phyloP scores from a whole-genome alignment of 1,284 basidiomycete genomes.

The Apiotrichum laibachii region DNA sequence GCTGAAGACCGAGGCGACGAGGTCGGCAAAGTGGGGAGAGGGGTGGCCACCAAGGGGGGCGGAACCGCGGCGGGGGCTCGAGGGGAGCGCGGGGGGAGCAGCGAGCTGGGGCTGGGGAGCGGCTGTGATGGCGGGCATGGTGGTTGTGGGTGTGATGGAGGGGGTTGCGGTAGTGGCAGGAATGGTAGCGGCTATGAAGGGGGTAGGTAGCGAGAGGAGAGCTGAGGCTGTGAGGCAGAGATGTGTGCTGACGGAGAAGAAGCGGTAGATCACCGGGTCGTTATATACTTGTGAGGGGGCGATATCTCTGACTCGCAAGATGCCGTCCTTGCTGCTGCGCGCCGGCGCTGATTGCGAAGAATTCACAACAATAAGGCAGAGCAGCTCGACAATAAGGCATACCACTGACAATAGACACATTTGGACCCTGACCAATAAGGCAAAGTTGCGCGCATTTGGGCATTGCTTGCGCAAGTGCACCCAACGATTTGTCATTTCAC shows the following conservation, averaged over 20 bases:
- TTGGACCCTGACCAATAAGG: neutral
- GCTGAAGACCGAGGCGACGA: conserved; percentile 35
- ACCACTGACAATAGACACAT: neutral
- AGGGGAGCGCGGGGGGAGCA: neutral
- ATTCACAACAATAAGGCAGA: no score
- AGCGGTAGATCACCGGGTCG: no score
- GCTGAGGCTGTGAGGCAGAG: no score
- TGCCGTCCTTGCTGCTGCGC: no score
- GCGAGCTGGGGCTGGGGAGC: neutral
- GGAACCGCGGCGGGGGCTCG: neutral
- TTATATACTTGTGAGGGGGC: no score
- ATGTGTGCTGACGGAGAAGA: no score
- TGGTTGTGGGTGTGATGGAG: neutral
- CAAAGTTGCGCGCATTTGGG: neutral
- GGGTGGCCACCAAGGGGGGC: conserved; percentile 26
- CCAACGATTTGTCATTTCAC: no score
- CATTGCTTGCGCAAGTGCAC: neutral
- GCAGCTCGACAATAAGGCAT: neutral
- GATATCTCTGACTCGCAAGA: no score
- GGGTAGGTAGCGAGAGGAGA: no score
- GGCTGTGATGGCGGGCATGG: neutral
- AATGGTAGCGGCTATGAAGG: neutral
- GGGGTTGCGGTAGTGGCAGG: neutral
- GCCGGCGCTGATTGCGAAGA: no score
- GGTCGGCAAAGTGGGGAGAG: conserved; percentile 40